Conservation (phyloP, 495 filamentous ascomycete species). For the Penicillium angulare region DNA sequence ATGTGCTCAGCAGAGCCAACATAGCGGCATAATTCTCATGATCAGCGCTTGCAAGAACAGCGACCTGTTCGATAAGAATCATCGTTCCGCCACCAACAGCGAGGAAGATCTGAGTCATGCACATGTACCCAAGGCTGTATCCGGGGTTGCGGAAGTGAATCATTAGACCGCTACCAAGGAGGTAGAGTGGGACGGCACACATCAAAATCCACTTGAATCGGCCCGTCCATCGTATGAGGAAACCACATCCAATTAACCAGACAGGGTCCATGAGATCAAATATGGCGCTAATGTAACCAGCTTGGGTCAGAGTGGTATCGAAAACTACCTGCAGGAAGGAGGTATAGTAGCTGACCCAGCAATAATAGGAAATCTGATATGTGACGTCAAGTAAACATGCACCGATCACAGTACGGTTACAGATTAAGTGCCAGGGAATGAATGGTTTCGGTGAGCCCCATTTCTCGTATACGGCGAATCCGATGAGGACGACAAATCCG, state of each 20-base stretch:
- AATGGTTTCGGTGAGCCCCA: constrained; percentile 46
- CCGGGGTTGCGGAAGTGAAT: constrained; percentile 62
- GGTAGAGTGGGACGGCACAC: constrained; percentile 51
- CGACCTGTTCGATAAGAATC: constrained; percentile 63
- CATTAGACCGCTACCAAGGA: constrained; percentile 57
- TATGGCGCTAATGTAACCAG: constrained; percentile 53
- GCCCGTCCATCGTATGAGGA: constrained; percentile 53
- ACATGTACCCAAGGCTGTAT: constrained; percentile 58
- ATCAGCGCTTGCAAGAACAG: constrained; percentile 60
- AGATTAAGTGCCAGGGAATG: constrained; percentile 51
- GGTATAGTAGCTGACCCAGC: constrained; percentile 55
- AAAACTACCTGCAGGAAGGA: constrained; percentile 72
- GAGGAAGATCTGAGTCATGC: constrained; percentile 73
- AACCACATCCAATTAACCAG: constrained; percentile 43
- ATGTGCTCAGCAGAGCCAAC: constrained; percentile 60
- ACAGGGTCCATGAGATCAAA: constrained; percentile 49
- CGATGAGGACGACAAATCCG: constrained; percentile 46
- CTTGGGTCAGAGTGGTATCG: constrained; percentile 41
- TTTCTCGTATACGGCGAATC: constrained; percentile 54
- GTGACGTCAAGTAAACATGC: constrained; percentile 48
- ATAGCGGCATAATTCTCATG: constrained; percentile 65
- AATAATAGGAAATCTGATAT: constrained; percentile 49
- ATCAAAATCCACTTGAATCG: constrained; percentile 46
- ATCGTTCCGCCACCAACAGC: constrained; percentile 58
- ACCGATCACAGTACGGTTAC: constrained; percentile 57